Percentiles rank a stretch among this genome's conserved stretches.
Conservation (phyloP, 2,329 filamentous ascomycete species). For the Exophiala phaeomuriformis region DNA sequence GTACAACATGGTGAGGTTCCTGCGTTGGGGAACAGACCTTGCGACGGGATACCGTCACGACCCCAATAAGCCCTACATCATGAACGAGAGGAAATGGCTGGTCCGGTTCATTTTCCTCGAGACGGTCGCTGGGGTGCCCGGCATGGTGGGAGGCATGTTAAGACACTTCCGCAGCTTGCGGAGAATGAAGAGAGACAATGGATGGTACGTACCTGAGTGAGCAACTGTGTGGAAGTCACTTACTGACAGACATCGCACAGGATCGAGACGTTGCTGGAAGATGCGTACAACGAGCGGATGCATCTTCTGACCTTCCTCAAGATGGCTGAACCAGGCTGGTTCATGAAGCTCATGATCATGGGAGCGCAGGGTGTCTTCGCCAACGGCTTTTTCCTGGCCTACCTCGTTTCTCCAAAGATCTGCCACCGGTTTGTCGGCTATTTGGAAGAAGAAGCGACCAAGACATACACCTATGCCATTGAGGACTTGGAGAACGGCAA, state of each 20-base stretch:
- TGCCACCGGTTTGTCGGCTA: slow-evolving; percentile 96
- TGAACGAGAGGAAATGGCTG: slow-evolving; percentile 84
- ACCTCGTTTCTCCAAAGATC: slow-evolving; percentile 76
- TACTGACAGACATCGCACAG: slow-evolving; percentile 33
- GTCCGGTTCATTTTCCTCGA: slow-evolving; percentile 88
- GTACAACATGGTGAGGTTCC: slow-evolving; percentile 64
- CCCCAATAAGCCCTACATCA: slow-evolving; percentile 55
- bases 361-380: slow-evolving; percentile 94
- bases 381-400: slow-evolving; percentile 84
- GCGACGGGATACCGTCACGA: slow-evolving; percentile 74
- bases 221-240: neutral
- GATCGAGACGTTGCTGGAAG: slow-evolving; percentile 88
- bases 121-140: slow-evolving; percentile 87
- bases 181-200: slow-evolving; percentile 83
- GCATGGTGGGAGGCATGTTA: slow-evolving; percentile 94
- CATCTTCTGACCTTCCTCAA: slow-evolving; percentile 89
- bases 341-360: slow-evolving; percentile 88
- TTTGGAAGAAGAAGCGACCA: slow-evolving; percentile 91
- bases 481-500: slow-evolving; percentile 78
- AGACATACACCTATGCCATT: slow-evolving; percentile 88
- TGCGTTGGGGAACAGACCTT: slow-evolving; percentile 73
- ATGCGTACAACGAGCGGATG: slow-evolving; percentile 91
- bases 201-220: slow-evolving; percentile 50
- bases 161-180: slow-evolving; percentile 79
- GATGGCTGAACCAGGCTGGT: slow-evolving; percentile 74